A percentile compares a stretch with the other conserved stretches of the same genome.
Conservation (phyloP, 768 basidiomycete genomes). For the Tulasnella sp. region DNA sequence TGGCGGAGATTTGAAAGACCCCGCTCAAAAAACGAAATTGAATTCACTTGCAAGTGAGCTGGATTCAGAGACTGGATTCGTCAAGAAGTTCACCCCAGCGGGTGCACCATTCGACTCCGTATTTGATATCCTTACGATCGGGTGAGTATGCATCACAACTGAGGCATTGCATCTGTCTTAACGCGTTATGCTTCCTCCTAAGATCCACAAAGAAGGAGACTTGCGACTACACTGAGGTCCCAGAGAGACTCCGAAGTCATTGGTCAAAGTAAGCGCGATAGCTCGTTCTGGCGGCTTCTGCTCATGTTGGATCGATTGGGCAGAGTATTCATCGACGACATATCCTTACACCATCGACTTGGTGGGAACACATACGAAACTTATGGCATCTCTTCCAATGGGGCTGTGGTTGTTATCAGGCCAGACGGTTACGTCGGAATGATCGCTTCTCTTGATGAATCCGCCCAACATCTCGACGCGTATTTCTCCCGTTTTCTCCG, state of each 20-base stretch:
- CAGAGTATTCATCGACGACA: constrained; percentile 66
- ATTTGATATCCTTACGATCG: constrained; percentile 46
- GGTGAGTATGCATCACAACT: constrained; percentile 44
- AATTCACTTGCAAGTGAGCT: constrained; percentile 46
- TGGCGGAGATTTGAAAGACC: constrained; percentile 50
- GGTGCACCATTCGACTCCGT: constrained; percentile 41
- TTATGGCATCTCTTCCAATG: constrained; percentile 56
- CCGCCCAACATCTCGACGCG: constrained; percentile 14
- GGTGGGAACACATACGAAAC: constrained; percentile 61
- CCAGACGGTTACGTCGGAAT: constrained; percentile 70
- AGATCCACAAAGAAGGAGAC: constrained; percentile 46
- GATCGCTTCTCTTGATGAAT: constrained; percentile 54
- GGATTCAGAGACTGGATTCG: constrained; percentile 40
- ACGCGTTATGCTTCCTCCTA: background rate
- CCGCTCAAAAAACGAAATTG: constrained; percentile 43
- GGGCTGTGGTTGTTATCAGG: constrained; percentile 59
- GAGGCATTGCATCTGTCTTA: constrained; percentile 49
- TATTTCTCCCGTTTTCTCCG: constrained; percentile 32
- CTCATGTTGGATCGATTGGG: background rate
- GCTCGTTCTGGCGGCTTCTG: background rate
- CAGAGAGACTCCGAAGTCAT: constrained; percentile 54
- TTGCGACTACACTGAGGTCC: constrained; percentile 51
- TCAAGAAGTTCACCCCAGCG: constrained; percentile 44
- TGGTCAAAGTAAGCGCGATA: constrained; percentile 57
- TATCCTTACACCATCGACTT: constrained; percentile 48